Conservation (phyloP, 1,284 basidiomycete genomes). For the Malassezia furfur region DNA sequence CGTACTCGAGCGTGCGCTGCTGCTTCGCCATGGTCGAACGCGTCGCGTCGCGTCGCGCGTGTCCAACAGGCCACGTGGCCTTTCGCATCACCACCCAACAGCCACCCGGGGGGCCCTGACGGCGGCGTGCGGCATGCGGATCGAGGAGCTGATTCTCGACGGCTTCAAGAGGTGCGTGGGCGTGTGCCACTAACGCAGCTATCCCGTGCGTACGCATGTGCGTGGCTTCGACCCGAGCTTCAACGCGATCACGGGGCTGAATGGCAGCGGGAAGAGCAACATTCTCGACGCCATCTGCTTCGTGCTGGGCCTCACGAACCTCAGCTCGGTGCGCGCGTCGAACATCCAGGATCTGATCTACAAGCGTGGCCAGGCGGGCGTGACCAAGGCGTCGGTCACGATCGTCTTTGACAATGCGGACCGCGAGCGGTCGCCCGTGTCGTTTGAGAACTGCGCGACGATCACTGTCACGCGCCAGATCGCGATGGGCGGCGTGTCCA, state of each 20-base stretch:
- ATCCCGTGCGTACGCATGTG: constrained; percentile 86
- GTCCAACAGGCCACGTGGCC: neutral
- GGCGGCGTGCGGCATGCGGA: constrained; percentile 37
- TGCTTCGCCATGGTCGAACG: constrained; percentile 4
- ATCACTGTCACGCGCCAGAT: constrained; percentile 96
- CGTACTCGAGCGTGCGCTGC: constrained; percentile 10
- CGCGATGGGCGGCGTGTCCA: constrained; percentile 88
- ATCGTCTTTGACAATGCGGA: constrained; percentile 99
- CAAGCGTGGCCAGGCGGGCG: constrained; percentile 91
- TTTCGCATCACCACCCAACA: neutral
- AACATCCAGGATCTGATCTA: constrained; percentile 97
- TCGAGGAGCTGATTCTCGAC: constrained; percentile 51
- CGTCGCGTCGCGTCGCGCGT: neutral
- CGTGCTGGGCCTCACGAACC: constrained; percentile 46
- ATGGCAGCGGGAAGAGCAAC: constrained; percentile 60
- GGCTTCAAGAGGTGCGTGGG: constrained; percentile 50
- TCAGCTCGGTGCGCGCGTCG: constrained; percentile 63
- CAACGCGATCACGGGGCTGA: constrained; percentile 93
- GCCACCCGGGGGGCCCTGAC: too few relatives aligned
- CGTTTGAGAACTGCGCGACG: constrained; percentile 71
- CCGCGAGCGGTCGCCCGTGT: constrained; percentile 70
- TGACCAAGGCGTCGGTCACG: constrained; percentile 94
- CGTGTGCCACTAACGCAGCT: constrained; percentile 46
- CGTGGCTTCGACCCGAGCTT: constrained; percentile 91
- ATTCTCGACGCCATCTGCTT: constrained; percentile 48